Conservation (phyloP, 352 stramenopile species). For the Phytopythium kandeliae region DNA sequence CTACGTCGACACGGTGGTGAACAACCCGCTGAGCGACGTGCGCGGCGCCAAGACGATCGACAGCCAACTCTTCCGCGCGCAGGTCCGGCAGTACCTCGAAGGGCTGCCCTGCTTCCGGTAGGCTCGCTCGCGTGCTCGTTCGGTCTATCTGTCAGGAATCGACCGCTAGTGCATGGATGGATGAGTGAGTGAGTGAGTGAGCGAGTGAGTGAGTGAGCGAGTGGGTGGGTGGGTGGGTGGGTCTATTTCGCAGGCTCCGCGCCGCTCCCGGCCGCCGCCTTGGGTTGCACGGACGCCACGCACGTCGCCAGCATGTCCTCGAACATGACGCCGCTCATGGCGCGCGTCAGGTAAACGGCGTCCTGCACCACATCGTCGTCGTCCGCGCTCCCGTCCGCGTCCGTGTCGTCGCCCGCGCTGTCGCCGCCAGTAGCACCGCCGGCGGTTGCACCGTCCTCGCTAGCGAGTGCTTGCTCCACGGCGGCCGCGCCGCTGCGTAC, state of each 20-base stretch:
- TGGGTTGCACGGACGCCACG: conserved; percentile 67
- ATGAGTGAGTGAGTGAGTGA: no score
- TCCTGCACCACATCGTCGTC: conserved; percentile 35
- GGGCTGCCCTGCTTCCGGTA: conserved; percentile 64
- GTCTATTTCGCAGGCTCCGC: conserved; percentile 1
- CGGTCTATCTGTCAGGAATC: no score
- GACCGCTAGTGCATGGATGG: no score
- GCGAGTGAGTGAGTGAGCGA: no score
- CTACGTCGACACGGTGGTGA: conserved; percentile 88
- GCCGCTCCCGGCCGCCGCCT: background rate
- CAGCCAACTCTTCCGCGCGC: conserved; percentile 68
- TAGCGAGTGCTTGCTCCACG: no score
- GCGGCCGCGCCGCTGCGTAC: conserved; percentile 28
- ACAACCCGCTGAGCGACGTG: conserved; percentile 84
- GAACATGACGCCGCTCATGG: conserved; percentile 86
- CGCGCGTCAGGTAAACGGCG: conserved; percentile 78
- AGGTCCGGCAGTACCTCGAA: conserved; percentile 76
- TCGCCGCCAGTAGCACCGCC: conserved; percentile 8
- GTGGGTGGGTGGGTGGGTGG: background rate
- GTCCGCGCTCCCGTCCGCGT: conserved; percentile 9
- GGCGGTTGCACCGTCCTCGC: no score
- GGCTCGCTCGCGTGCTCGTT: no score
- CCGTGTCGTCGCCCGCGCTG: conserved; percentile 5
- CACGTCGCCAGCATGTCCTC: conserved; percentile 85
- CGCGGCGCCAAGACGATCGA: conserved; percentile 68